Base-by-base conservation (phyloP, 2,329 filamentous ascomycete species). In the Amesomyces nigricolor region DNA sequence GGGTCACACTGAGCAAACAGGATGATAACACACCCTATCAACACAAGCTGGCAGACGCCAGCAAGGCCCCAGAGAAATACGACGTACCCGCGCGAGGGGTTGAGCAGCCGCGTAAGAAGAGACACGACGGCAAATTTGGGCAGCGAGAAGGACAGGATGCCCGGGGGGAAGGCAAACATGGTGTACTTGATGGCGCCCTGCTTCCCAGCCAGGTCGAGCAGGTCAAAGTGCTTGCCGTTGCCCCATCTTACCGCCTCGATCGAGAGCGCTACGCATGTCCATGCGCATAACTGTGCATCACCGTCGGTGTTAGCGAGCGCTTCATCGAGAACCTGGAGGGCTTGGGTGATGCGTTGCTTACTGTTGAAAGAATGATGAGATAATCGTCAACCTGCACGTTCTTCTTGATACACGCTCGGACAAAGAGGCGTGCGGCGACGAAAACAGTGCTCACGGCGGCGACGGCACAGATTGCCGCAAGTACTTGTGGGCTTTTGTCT, bases 1-100 rank as follows among this genome's bases (percentile, higher is more conserved):
- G 76, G 75, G 2, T 63, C 64, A 62, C 76, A 78, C 56, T 72
- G 73, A 1, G 68, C 72, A 39, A 75, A 72, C 1, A 75, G 59
- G 5, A 76, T 66, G 14, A 73, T 54, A 13, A 76, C 67, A 42
- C 68, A 72, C 7, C 66, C 65, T 0, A 70, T 53, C 7, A 73
- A 62, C 2, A 67, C 64, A 9, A 68, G 35, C 9, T 69, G 58
- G 19, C 67, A 70, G 5, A 65, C 35, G 4, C 61, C 60, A 1
- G 66, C 66, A 22, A 77, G 53, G 0, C 42, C 19, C 72, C 72
- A 75, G 16, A 76, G 64, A 13, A 49, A 46, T 11, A 46, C 35
- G 14, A 8, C 5, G n/a, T 54, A 47, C 5, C 2, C 6, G 2
- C 46, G 30, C 9, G 17, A 16, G 2, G 73, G 72, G 58, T 72